Evolutionary conservation across 1,139 yeast species (phyloP).

Genomic region (Suhomyces chickasaworum): DNA sequence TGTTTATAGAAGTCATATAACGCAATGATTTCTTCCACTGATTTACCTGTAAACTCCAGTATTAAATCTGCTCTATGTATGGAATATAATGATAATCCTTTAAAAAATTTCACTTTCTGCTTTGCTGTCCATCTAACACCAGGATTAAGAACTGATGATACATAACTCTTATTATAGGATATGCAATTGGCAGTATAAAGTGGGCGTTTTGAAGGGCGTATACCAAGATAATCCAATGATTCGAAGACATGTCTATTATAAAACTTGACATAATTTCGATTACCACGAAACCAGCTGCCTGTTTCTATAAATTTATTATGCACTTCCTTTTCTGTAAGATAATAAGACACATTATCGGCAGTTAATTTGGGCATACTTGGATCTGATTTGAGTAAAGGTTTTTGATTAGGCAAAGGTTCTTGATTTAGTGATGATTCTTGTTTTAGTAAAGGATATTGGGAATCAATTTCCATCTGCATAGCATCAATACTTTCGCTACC

Average conservation of each 20-base stretch:
- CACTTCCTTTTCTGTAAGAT: not conserved
- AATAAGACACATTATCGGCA: not conserved
- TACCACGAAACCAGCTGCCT: slow-evolving; percentile 17
- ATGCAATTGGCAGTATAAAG: not conserved
- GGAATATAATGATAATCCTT: slow-evolving; percentile 45
- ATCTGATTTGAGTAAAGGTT: not conserved
- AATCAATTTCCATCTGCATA: not conserved
- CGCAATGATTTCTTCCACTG: slow-evolving; percentile 45
- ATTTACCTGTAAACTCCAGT: slow-evolving; percentile 39
- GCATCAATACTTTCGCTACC: not conserved
- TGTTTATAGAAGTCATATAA: slow-evolving; percentile 45
- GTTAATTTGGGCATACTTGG: not conserved
- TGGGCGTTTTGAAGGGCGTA: not conserved
- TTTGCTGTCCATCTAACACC: slow-evolving; percentile 41
- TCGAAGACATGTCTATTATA: slow-evolving; percentile 20
- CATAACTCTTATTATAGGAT: not conserved
- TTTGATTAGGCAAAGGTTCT: no score
- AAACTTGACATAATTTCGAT: slow-evolving; percentile 19
- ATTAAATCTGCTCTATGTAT: slow-evolving; percentile 51
- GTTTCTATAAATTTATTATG: not conserved
- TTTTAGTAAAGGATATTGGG: not conserved
- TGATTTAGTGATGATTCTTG: no score
- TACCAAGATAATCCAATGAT: slow-evolving; percentile 10
- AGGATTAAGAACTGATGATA: not conserved
- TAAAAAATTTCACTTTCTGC: slow-evolving; percentile 46